Base-by-base conservation (phyloP, 2,329 filamentous ascomycete genomes). In the Dothideomycetes sp. region DNA sequence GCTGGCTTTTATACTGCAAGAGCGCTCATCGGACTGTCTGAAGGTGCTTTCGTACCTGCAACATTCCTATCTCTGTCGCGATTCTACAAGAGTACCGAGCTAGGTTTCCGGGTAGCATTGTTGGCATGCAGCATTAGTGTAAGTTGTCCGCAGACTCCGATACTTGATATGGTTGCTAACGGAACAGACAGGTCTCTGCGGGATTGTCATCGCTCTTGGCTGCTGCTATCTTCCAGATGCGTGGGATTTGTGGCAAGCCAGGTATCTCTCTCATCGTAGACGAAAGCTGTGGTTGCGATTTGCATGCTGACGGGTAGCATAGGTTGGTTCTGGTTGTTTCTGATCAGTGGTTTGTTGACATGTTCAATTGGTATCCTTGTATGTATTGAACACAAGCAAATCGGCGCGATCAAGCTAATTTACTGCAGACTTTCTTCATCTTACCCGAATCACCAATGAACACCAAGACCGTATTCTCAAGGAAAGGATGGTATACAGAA, bases 371-470 rank as follows among this genome's bases (percentile, higher is more conserved):
- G 45, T 16, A 17, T 47, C 12, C 18, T 43, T 11, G 41, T 45
- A 35, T 23, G 13, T 5, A 22, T 16, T 19, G 22, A 29, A 23
- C 5, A 12, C 11, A 10, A 23, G 12, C 10, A 11, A 5, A 16
- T 11, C 11, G 5, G 16, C 20, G 10, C 16, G n/a, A 7, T 6
- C 20, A n/a, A 15, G 23, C 39, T 43, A 19, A 37, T 15, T 10
- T 5, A 19, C 4, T 19, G 7, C 33, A 55, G 52, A 49, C 49
- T 43, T 39, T 51, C 15, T 46, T 56, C 25, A 56, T 55, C 40
- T 48, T 57, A 7, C 52, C 54, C 3, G 46, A 40, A 7, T 56
- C 52, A 2, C 54, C 54, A 4, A 55, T 51, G 10, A 46, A 51
- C 15, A 58, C 55, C 10, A 52, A 48, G 30, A 54, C 50, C 16